Base-by-base conservation (phyloP, 805 yeast species). In the Metschnikowia similis region DNA sequence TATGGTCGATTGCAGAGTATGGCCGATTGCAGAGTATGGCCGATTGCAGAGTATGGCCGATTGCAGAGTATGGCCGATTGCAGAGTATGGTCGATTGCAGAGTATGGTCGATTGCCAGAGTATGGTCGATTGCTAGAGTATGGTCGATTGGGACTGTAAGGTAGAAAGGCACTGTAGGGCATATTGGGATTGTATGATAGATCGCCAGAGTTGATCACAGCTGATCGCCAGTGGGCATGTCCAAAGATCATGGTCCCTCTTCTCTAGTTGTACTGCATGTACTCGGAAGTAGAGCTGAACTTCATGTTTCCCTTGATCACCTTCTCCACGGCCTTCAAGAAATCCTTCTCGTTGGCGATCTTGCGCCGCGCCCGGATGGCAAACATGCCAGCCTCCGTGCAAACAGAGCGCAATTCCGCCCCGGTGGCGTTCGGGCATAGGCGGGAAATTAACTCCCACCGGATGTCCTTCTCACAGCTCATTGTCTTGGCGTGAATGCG, bases 371-470 rank as follows among this genome's bases (percentile, higher is more conserved):
- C 97, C 63, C 99, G 83, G 49, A 94, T 94, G 41, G 99, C 99
- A 77, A 91, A 94, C 99, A 94, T 94, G 62, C 99, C 99, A 3
- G 99, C 99, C 70, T 94, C 99, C 1, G 99, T 94, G 70, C 99
- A 94, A 14, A 94, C 99, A 6, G 98, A 92, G 66, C 99, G 85
- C 61, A 94, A 78, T 74, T 94, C 99, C 3, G 99, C 99, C 70
- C 99, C 99, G 1, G 99, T 94, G 16, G 96, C 87, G 67, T 95
- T 94, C 54, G 99, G 99, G 75, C 99, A 94, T 64, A 94, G 77
- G 66, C 99, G 82, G 17, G 98, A 91, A 63, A 94, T 94, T 64
- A 94, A 80, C 73, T 94, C 99, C 99, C 99, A 94, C 71, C 99
- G 84, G 51, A 94, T 94, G 62, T 89, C 96, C 65, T 96, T 85